Percentiles rank a stretch among this genome's conserved stretches.
Evolutionary conservation across 768 basidiomycete genomes (phyloP).

Genomic region (Psilocybe cubensis): DNA sequence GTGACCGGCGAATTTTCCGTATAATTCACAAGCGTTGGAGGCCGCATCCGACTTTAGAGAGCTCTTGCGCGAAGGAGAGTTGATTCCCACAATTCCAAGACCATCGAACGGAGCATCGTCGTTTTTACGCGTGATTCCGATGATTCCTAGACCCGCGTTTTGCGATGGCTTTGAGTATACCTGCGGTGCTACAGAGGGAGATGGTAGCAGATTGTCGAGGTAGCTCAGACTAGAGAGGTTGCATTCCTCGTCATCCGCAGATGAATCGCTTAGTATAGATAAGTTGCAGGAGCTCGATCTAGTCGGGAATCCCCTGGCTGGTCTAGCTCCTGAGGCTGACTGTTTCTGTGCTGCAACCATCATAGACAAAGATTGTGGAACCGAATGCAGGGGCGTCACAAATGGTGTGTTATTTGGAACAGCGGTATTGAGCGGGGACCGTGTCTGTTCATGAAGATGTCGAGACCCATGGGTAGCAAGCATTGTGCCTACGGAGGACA

Average conservation of each 20-base stretch:
- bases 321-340: neutral
- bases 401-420: neutral
- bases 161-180: neutral
- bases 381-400: neutral
- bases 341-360: neutral
- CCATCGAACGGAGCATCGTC: neutral
- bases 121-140: constrained; percentile 7
- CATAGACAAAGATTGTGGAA: neutral
- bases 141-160: constrained; percentile 17
- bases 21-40: neutral
- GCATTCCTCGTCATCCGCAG: constrained; percentile 8
- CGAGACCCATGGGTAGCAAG: neutral
- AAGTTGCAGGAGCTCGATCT: constrained; percentile 12
- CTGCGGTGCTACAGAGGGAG: neutral
- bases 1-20: neutral
- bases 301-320: neutral
- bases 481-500: neutral
- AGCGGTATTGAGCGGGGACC: neutral
- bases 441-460: neutral
- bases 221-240: constrained; percentile 1
- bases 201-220: constrained; percentile 4
- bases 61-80: neutral
- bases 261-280: constrained; percentile 21
- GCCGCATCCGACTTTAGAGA: neutral
- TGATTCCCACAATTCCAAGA: neutral